Conservation (phyloP, 2,329 filamentous ascomycete genomes). For the Cadophora luteo-olivacea region DNA sequence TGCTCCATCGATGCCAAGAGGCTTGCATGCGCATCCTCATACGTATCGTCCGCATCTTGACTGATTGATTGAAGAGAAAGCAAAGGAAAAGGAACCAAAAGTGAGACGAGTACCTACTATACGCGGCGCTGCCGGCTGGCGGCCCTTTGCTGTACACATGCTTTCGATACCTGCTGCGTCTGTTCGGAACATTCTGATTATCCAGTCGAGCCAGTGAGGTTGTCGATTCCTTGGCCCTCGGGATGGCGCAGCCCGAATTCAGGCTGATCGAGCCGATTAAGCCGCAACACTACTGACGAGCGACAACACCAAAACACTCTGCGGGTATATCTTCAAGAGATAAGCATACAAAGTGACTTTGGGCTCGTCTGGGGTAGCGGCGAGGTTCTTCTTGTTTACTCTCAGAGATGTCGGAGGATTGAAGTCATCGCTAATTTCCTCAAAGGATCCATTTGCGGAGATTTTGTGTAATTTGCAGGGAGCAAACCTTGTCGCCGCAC, state of each 20-base stretch:
- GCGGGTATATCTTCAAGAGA: conserved; percentile 12
- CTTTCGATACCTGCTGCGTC: not conserved
- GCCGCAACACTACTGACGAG: conserved; percentile 11
- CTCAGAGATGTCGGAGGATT: not conserved
- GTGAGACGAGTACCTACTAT: conserved; percentile 8
- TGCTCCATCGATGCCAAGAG: conserved; percentile 11
- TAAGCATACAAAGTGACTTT: not conserved
- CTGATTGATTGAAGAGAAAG: not conserved
- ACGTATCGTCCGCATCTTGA: conserved; percentile 9
- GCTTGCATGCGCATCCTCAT: conserved; percentile 5
- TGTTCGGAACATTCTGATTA: conserved; percentile 15
- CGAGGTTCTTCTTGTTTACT: not conserved
- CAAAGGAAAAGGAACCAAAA: conserved; percentile 9
- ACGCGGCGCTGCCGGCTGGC: not conserved
- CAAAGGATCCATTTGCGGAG: conserved; percentile 1
- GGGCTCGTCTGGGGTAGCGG: not conserved
- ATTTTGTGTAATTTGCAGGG: conserved; percentile 20
- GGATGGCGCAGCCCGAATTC: conserved; percentile 4
- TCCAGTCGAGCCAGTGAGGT: conserved; percentile 19
- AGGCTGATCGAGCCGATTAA: conserved; percentile 18
- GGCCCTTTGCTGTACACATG: not conserved
- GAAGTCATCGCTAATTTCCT: not conserved
- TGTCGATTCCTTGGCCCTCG: conserved; percentile 4
- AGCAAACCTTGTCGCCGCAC: not conserved
- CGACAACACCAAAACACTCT: conserved; percentile 19